Evolutionary conservation across 2,329 filamentous ascomycete genomes (phyloP).

Genomic region (Clarireedia sp.): DNA sequence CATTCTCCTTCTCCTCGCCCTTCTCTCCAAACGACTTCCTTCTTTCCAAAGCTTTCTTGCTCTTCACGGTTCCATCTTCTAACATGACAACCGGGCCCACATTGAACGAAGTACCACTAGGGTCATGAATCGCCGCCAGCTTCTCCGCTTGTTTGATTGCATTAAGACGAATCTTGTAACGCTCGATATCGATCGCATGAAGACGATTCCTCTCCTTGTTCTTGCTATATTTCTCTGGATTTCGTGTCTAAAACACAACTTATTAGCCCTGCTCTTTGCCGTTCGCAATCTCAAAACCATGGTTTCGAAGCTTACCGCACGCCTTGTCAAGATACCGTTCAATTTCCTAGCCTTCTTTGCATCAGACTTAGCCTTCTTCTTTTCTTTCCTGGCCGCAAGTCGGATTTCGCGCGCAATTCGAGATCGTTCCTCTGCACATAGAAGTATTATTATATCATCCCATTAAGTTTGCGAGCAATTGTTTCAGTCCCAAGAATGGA

Average conservation of each 20-base stretch:
- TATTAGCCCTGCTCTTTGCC: neutral
- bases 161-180: constrained; percentile 25
- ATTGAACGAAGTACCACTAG: constrained; percentile 28
- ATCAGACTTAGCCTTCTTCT: constrained; percentile 24
- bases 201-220: constrained; percentile 30
- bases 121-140: constrained; percentile 28
- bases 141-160: constrained; percentile 27
- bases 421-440: constrained; percentile 18
- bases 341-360: constrained; percentile 22
- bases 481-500: neutral
- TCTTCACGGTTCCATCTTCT: constrained; percentile 27
- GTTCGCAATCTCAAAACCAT: neutral
- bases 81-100: constrained; percentile 24
- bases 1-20: constrained; percentile 8
- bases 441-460: neutral
- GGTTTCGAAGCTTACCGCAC: constrained; percentile 12
- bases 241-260: constrained; percentile 22
- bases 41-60: constrained; percentile 6
- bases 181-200: constrained; percentile 27
- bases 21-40: constrained; percentile 5
- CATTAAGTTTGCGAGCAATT: neutral
- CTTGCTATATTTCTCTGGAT: constrained; percentile 30
- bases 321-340: constrained; percentile 21
- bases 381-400: constrained; percentile 19
- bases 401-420: constrained; percentile 19